Percentiles rank a stretch among this genome's conserved stretches.
Conservation (phyloP, 441 rosid species). For the Populus hybrid region DNA sequence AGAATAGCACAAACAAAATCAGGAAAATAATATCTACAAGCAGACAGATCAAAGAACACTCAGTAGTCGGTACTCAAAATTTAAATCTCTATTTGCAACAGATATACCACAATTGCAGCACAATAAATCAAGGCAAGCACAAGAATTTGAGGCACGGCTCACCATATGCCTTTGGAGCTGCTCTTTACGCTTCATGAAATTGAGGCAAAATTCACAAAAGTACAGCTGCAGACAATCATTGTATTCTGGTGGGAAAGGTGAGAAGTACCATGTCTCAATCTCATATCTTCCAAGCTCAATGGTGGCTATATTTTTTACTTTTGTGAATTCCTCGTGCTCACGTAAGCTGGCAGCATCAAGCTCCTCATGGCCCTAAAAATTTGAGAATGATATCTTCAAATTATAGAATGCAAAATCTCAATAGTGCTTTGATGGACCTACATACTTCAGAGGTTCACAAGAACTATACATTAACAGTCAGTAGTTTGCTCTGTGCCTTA, state of each 20-base stretch:
- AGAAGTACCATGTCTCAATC: constrained; percentile 99
- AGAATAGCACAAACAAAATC: neutral
- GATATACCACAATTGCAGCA: constrained; percentile 1
- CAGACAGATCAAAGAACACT: neutral
- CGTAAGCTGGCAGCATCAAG: constrained; percentile 99
- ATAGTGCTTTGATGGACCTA: neutral
- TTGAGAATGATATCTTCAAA: constrained; percentile 7
- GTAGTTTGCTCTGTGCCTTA: neutral
- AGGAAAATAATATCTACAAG: neutral
- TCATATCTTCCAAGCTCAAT: constrained; percentile 99
- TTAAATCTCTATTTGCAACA: neutral
- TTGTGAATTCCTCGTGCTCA: constrained; percentile 98
- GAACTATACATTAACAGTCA: neutral
- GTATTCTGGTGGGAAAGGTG: constrained; percentile 98
- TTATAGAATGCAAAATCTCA: neutral
- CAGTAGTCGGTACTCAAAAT: neutral
- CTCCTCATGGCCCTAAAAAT: constrained; percentile 89
- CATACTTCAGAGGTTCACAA: neutral
- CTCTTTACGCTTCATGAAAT: constrained; percentile 98
- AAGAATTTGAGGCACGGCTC: constrained; percentile 32
- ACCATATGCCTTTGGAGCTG: constrained; percentile 99
- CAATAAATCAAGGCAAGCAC: constrained; percentile 2
- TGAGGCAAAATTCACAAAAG: constrained; percentile 99
- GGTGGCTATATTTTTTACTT: constrained; percentile 97
- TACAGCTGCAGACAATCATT: constrained; percentile 90